These are phyloP conservation scores for Apiotrichum mycotoxinovorans DNA, from an alignment of 1,284 basidiomycete genomes.

Conservation along the genomic window DNA sequence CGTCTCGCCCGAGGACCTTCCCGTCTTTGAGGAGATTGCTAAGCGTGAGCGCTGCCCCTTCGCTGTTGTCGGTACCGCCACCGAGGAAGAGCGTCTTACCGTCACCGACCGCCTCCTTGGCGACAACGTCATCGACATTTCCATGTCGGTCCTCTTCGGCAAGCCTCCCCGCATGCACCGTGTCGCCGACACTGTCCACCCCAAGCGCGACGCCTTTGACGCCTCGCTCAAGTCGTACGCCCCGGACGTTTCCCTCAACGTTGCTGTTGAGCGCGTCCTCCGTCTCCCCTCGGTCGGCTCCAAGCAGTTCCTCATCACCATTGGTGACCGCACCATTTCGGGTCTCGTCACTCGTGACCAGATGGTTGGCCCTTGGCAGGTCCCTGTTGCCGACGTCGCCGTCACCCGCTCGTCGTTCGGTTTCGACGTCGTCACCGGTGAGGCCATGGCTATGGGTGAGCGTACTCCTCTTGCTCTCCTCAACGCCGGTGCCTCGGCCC, in stretches of 20 bases:
- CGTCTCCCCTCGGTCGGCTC: slow-evolving; percentile 88
- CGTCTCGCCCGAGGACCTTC: slow-evolving; percentile 59
- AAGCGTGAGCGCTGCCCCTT: slow-evolving; percentile 82
- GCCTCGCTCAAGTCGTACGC: slow-evolving; percentile 66
- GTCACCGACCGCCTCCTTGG: slow-evolving; percentile 82
- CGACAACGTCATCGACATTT: slow-evolving; percentile 77
- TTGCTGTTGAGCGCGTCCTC: slow-evolving; percentile 75
- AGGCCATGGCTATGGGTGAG: slow-evolving; percentile 98
- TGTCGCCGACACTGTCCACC: slow-evolving; percentile 59
- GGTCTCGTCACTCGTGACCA: slow-evolving; percentile 94
- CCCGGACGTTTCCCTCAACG: slow-evolving; percentile 52
- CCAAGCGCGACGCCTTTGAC: slow-evolving; percentile 65
- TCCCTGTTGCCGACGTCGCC: slow-evolving; percentile 95
- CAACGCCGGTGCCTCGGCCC: slow-evolving; percentile 79
- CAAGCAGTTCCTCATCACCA: slow-evolving; percentile 97
- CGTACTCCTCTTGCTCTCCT: slow-evolving; percentile 89
- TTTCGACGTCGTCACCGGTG: slow-evolving; percentile 75
- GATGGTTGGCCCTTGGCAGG: slow-evolving; percentile 99
- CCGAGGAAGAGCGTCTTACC: slow-evolving; percentile 72
- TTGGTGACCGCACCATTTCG: slow-evolving; percentile 91
- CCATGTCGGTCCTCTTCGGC: slow-evolving; percentile 94
- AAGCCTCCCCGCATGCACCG: slow-evolving; percentile 92
- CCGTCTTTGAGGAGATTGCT: slow-evolving; percentile 70
- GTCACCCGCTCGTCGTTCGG: slow-evolving; percentile 94
- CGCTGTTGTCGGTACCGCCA: slow-evolving; percentile 85